Evolutionary conservation across 805 yeast genomes (phyloP).

Genomic region (Maudiozyma turicensis): DNA sequence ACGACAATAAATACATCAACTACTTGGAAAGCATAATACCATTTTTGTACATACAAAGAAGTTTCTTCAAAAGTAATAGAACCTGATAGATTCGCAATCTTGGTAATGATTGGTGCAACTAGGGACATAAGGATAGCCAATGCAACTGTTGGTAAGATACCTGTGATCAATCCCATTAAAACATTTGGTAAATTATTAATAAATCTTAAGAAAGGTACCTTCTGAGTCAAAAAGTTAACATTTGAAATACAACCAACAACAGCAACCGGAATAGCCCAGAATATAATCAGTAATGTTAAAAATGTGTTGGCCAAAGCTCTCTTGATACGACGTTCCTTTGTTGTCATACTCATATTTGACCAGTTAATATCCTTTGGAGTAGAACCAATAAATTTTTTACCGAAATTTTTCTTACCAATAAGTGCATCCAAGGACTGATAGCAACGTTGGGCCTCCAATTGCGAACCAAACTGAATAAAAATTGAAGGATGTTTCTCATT

Average conservation of each 20-base stretch:
- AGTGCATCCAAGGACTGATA: constrained; percentile 59
- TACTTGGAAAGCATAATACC: constrained; percentile 86
- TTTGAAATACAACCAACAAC: constrained; percentile 92
- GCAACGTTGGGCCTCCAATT: constrained; percentile 81
- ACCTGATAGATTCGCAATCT: constrained; percentile 69
- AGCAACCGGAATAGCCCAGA: constrained; percentile 98
- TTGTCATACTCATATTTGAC: constrained; percentile 58
- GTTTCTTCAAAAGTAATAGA: constrained; percentile 58
- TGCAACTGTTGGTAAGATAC: constrained; percentile 73
- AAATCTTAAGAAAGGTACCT: constrained; percentile 66
- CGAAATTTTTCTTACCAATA: constrained; percentile 9
- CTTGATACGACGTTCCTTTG: constrained; percentile 48
- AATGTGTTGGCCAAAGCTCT: constrained; percentile 51
- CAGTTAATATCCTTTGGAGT: constrained; percentile 80
- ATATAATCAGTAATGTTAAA: constrained; percentile 59
- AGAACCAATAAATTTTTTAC: constrained; percentile 47
- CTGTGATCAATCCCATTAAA: constrained; percentile 77
- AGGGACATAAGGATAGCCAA: constrained; percentile 77
- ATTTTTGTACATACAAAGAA: constrained; percentile 75
- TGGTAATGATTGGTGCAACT: constrained; percentile 75
- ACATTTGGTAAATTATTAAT: constrained; percentile 61
- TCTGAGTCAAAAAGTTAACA: constrained; percentile 59
- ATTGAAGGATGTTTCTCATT: constrained; percentile 55
- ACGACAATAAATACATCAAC: constrained; percentile 80
- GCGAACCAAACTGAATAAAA: constrained; percentile 73